These are phyloP conservation scores for Hygrophorus pudorinus DNA, from an alignment of 768 basidiomycete species.

Conservation along the genomic window DNA sequence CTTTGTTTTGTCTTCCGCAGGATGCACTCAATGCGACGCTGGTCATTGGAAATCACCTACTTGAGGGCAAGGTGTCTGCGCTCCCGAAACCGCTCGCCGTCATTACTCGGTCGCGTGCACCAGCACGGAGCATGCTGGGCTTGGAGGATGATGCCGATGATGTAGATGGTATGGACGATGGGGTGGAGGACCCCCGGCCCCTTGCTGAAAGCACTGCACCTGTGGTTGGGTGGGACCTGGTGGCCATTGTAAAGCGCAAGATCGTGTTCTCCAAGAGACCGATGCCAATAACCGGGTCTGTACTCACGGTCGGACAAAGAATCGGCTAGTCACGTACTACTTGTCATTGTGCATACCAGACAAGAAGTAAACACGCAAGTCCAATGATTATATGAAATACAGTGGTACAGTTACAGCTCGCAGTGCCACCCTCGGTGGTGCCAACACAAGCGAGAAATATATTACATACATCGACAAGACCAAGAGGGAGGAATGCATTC, in stretches of 20 bases:
- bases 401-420: no score
- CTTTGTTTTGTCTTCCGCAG: constrained; percentile 25
- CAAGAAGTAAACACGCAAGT: no score
- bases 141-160: constrained; percentile 10
- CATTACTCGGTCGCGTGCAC: constrained; percentile 39
- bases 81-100: constrained; percentile 80
- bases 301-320: background rate
- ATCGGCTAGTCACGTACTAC: background rate
- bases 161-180: constrained; percentile 16
- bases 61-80: constrained; percentile 75
- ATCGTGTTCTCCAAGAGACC: constrained; percentile 78
- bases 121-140: background rate
- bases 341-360: background rate
- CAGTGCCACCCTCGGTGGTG: no score
- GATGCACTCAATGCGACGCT: constrained; percentile 59
- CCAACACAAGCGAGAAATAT: no score
- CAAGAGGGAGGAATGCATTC: background rate
- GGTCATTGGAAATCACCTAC: constrained; percentile 77
- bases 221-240: constrained; percentile 41
- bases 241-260: constrained; percentile 71
- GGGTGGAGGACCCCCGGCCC: constrained; percentile 6
- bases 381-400: no score
- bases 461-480: background rate
- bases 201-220: constrained; percentile 3
- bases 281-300: constrained; percentile 47